Base-by-base conservation (phyloP, 345 rosid genomes). In the Populus euphratica region DNA sequence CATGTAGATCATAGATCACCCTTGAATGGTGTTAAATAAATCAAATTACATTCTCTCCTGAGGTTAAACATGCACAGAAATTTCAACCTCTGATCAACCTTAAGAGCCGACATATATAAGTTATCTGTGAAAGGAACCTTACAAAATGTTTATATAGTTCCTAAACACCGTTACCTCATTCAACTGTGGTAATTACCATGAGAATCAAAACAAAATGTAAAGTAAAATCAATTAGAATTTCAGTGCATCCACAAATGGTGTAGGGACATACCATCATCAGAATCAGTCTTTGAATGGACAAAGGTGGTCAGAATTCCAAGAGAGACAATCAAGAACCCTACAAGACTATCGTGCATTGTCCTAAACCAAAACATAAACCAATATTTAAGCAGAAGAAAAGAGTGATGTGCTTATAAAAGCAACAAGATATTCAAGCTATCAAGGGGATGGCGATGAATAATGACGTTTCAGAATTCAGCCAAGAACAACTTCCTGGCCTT, bases 251-350 rank as follows among this genome's bases (percentile, higher is more conserved):
- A 23, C 17, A n/a, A 13, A 64, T 64, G 36, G 25, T 12, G 43
- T 67, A 49, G 20, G 52, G 36, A 73, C 74, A 76, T 82, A 89
- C 93, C 90, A 38, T 91, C 93, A 44, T 80, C 79, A 35, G 87
- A 85, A 56, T 87, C 84, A 2, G 96, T 90, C 82, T 87, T 86
- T 21, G 93, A 87, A 82, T 82, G 85, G 74, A 81, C 88, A 29
- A 72, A 13, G 35, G 75, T 76, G 64, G 78, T 23, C 69, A 86
- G 74, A 76, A 83, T 36, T 62, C 84, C 86, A 47, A 86, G 79
- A 80, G 76, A 84, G 73, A 85, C n/a, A 23, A 83, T 11, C 61
- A 78, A 82, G 68, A 74, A 35, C 29, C 66, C 72, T 9, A 68
- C 59, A 73, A 47, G 31, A 64, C 39, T 31, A 68, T 29, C 76